A percentile compares a stretch with the other conserved stretches of the same genome.
Evolutionary conservation across 345 rosid species (phyloP).

Genomic region (Eutrema heterophyllum): DNA sequence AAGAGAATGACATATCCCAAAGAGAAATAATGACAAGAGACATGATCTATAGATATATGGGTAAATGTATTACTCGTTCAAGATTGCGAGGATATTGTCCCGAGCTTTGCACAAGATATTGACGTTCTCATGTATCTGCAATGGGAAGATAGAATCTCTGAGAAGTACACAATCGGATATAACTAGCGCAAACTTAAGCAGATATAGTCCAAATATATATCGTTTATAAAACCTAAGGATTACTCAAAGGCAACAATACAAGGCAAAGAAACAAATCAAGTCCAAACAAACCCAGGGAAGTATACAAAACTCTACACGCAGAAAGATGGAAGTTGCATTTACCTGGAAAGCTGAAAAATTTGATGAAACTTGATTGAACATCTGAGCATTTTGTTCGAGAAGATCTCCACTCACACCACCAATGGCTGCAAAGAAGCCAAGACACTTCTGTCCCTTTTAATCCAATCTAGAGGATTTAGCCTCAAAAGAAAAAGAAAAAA

Average conservation of each 20-base stretch:
- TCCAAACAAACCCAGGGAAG: background rate
- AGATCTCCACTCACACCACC: conserved; percentile 72
- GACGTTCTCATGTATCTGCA: conserved; percentile 65
- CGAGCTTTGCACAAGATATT: conserved; percentile 58
- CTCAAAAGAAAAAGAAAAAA: background rate
- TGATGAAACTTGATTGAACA: conserved; percentile 63
- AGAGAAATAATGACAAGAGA: background rate
- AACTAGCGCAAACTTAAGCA: background rate
- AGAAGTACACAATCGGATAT: background rate
- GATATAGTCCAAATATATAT: background rate
- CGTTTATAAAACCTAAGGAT: background rate
- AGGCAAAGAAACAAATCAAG: background rate
- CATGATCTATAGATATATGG: background rate
- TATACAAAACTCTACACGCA: conserved; percentile 8
- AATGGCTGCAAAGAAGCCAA: conserved; percentile 46
- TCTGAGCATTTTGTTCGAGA: conserved; percentile 70
- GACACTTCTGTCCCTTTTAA: background rate
- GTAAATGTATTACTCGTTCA: conserved; percentile 55
- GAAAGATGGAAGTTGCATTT: conserved; percentile 14
- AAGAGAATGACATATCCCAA: background rate
- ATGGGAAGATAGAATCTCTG: background rate
- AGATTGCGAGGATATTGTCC: conserved; percentile 60
- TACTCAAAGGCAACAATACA: background rate
- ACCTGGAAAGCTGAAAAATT: conserved; percentile 76
- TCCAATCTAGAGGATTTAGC: background rate